Evolutionary conservation across 345 rosid species (phyloP).

Genomic region (Mangifera indica): DNA sequence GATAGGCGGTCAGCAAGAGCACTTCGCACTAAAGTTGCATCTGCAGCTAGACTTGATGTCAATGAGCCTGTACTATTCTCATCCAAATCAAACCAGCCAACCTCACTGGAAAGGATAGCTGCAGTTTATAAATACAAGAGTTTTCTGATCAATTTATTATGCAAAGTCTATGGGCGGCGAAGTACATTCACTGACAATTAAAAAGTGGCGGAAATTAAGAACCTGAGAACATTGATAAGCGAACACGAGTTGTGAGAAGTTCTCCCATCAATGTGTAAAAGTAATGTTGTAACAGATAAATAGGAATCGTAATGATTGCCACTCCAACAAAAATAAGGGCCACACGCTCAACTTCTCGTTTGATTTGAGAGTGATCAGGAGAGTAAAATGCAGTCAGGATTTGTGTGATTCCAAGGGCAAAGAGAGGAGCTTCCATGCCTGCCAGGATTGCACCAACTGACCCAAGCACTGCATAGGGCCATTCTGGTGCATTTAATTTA

Average conservation of each 20-base stretch:
- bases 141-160: constrained; percentile 7
- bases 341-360: constrained; percentile 43
- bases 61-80: constrained; percentile 70
- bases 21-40: constrained; percentile 74
- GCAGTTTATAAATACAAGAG: constrained; percentile 29
- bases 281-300: constrained; percentile 69
- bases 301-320: constrained; percentile 54
- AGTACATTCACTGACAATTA: not conserved
- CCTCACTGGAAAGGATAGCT: constrained; percentile 79
- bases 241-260: constrained; percentile 70
- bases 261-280: constrained; percentile 88
- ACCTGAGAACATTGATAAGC: constrained; percentile 75
- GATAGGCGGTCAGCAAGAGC: constrained; percentile 83
- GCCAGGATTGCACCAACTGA: constrained; percentile 73
- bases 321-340: constrained; percentile 48
- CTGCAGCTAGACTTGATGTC: constrained; percentile 70
- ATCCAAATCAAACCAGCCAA: constrained; percentile 87
- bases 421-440: constrained; percentile 70
- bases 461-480: constrained; percentile 81
- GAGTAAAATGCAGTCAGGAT: constrained; percentile 64
- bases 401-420: constrained; percentile 69
- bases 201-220: constrained; percentile 4
- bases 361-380: constrained; percentile 39
- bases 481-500: constrained; percentile 75
- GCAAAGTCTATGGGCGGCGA: not conserved